A percentile compares a stretch with the other conserved stretches of the same genome.
These are phyloP conservation scores for Diophrys sp. DNA, from an alignment of 73 alveolate species.

Conservation along the genomic window DNA sequence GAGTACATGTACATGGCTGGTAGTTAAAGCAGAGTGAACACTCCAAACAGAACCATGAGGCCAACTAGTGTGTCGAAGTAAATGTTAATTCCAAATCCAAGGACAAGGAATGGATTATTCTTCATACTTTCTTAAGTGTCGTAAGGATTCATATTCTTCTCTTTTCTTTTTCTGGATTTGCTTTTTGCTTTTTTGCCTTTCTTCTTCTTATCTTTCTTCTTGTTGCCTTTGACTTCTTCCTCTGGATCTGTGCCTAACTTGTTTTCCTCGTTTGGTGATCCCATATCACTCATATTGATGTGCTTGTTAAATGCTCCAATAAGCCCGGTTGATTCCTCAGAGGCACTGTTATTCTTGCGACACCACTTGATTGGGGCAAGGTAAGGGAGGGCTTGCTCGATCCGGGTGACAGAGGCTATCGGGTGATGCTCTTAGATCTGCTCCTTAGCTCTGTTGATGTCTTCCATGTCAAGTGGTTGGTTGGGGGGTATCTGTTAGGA, in stretches of 20 bases:
- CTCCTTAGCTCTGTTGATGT: background rate
- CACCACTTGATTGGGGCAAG: background rate
- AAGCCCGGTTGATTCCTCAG: background rate
- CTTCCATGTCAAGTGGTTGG: background rate
- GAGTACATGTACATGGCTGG: no score
- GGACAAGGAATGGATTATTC: background rate
- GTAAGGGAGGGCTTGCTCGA: background rate
- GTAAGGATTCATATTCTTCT: no score
- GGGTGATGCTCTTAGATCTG: background rate
- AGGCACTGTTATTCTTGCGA: background rate
- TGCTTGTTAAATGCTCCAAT: background rate
- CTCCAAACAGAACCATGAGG: background rate
- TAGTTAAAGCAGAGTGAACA: background rate
- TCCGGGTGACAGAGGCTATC: background rate
- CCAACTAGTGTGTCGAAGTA: background rate
- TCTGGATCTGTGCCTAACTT: background rate
- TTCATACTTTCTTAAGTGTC: no score
- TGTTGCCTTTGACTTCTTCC: background rate
- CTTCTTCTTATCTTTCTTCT: background rate
- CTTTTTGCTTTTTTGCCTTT: background rate
- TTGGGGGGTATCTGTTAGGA: background rate
- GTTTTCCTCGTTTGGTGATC: background rate
- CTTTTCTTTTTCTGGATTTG: no score
- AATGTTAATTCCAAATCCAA: background rate
- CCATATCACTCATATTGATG: background rate